Evolutionary conservation across 148 eudicot genomes (phyloP), one percentile per base, ranked within the genome.

Genomic region (Camellia granthamiana): DNA sequence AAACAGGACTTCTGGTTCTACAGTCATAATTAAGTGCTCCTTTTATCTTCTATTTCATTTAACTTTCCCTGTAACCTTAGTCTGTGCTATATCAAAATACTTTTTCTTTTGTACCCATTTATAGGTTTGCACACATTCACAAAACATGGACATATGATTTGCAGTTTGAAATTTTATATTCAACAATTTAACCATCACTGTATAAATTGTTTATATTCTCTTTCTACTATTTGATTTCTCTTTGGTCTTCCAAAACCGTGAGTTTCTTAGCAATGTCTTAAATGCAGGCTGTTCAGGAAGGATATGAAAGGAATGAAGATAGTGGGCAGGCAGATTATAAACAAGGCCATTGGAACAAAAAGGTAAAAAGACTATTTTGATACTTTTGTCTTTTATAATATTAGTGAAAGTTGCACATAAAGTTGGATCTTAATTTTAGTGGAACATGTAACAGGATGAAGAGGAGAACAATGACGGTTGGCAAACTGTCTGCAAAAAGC

Each of bases 401-500:
- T 30, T 21, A 64, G 38, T 67, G 3, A 58, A 7, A 41, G 49
- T 60, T 43, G 62, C 49, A 10, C 10, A 49, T 76, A 62, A 67
- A 54, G 67, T 59, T 54, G 61, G 19, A 58, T 76, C 21, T 59
- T 54, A 30, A 12, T 70, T 75, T 76, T 77, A 2, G 19, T 69
- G 60, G 74, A 60, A 72, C 78, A 51, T 79, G 43, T 71, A 67
- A 72, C 85, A 93, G 98, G 88, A 79, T 63, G 86, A 78, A 59
- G 83, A 69, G 72, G 90, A 83, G 63, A 84, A 79, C 19, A 14
- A 82, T 61, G 95, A 89, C 85, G 97, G 89, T 65, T 94, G 98
- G 98, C 87, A 90, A 83, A 89, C 94, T 73, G 97, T 92, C 9
- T 82, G 85, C 54, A 89, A 83, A 83, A 92, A 89, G 90, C 92